Base-by-base conservation (phyloP, 441 rosid species). In the Gossypium laxum region DNA sequence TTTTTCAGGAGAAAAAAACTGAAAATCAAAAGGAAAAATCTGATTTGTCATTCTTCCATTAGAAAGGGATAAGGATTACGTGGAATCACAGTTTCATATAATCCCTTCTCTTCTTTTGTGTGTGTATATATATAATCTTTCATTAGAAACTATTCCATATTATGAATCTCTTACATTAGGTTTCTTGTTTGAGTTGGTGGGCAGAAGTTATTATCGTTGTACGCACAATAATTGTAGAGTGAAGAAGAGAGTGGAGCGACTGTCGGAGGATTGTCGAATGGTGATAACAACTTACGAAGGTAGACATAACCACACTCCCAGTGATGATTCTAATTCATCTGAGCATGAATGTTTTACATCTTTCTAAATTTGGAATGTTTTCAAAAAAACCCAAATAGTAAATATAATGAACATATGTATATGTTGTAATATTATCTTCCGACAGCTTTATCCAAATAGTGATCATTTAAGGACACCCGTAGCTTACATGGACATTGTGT, bases 211-310 rank as follows among this genome's bases (percentile, higher is more conserved):
- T 52, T 93, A 91, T 65, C 80, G 97, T 11, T 93, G 98, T 69
- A 91, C 98, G 1, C 87, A 93, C 74, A 91, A 66, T 58, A 93
- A 89, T 63, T 93, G 98, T 75, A 76, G 91, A 68, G 98, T 93
- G 82, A 93, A 93, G 86, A 93, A 93, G 85, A 91, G 98, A 75
- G 97, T 93, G 1, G 98, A 93, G 75, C 50, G 98, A 67, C 75
- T 93, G 26, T 93, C 98, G 10, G 98, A 93, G 70, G 98, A 93
- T 70, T 91, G 96, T 74, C 85, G 98, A 75, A 93, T 93, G 98
- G 98, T 93, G 72, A 93, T 93, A 60, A 93, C 98, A 12, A 91
- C 98, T n/a, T 91, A 91, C 17, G 98, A 93, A 86, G 98, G 98
- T 59, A 87, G 98, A 80, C 98, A 93, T 79, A 89, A 85, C 72